These are phyloP conservation scores for Fusarium burgessii DNA, from an alignment of 2,329 filamentous ascomycete genomes.

Conservation along the genomic window DNA sequence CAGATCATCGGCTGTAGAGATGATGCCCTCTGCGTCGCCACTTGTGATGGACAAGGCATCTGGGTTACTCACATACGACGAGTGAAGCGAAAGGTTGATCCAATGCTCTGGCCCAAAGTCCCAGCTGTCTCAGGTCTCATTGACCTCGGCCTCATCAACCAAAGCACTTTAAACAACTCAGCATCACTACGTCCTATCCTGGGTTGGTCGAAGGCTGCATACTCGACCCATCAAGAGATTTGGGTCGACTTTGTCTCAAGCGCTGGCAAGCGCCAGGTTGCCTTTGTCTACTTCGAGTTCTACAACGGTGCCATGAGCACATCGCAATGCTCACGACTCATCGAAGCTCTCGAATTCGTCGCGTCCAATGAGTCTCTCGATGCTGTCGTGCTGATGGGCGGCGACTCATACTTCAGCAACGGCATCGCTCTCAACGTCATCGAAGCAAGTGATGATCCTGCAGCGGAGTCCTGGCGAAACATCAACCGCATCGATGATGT, in stretches of 20 bases:
- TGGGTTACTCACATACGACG: constrained; percentile 31
- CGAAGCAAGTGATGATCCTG: constrained; percentile 22
- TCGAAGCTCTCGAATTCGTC: constrained; percentile 25
- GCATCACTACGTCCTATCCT: not conserved
- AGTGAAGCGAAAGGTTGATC: constrained; percentile 31
- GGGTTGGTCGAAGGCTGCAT: not conserved
- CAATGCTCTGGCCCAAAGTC: constrained; percentile 33
- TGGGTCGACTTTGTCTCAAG: constrained; percentile 16
- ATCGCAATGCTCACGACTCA: constrained; percentile 24
- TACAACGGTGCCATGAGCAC: constrained; percentile 38
- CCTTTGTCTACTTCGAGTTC: constrained; percentile 31
- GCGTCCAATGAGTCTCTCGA: not conserved
- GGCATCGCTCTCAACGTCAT: constrained; percentile 36
- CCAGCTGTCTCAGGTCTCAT: constrained; percentile 19
- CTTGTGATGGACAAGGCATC: constrained; percentile 19
- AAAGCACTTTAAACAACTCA: not conserved
- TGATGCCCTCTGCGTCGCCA: constrained; percentile 22
- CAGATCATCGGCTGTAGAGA: not conserved
- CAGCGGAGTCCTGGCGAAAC: constrained; percentile 29
- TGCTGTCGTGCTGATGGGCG: constrained; percentile 28
- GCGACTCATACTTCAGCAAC: constrained; percentile 36
- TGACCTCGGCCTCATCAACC: not conserved
- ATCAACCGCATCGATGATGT: constrained; percentile 30
- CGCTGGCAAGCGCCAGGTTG: constrained; percentile 6
- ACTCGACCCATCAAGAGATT: constrained; percentile 10